Conservation (phyloP, 2,329 filamentous ascomycete genomes). For the Talaromyces sp. region DNA sequence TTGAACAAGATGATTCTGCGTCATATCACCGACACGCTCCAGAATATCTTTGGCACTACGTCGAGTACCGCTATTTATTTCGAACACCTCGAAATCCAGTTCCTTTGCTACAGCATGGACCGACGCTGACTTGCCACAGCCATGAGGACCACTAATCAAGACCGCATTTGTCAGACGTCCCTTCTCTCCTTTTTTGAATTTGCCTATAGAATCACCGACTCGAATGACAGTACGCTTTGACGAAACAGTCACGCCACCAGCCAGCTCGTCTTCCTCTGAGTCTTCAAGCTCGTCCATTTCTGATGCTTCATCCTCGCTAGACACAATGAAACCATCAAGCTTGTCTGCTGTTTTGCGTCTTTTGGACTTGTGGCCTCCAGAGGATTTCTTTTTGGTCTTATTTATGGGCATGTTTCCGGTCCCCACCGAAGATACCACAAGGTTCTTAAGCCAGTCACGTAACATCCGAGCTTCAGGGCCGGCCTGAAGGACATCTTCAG, state of each 20-base stretch:
- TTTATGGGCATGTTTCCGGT: constrained; percentile 45
- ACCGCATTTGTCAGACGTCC: constrained; percentile 64
- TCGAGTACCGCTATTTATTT: constrained; percentile 79
- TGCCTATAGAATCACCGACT: constrained; percentile 32
- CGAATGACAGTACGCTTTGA: constrained; percentile 39
- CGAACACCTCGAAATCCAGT: constrained; percentile 87
- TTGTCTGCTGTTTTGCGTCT: constrained; percentile 65
- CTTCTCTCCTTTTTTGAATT: constrained; percentile 41
- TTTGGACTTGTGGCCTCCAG: constrained; percentile 43
- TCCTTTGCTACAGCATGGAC: constrained; percentile 91
- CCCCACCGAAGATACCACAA: constrained; percentile 73
- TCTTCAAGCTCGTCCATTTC: constrained; percentile 66
- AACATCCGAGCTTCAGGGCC: constrained; percentile 66
- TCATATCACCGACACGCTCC: constrained; percentile 95
- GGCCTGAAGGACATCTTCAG: constrained; percentile 68
- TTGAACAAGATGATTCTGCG: constrained; percentile 79
- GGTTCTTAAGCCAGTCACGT: constrained; percentile 71
- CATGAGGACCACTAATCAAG: constrained; percentile 82
- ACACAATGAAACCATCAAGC: constrained; percentile 73
- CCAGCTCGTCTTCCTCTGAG: constrained; percentile 46
- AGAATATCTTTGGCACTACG: constrained; percentile 84
- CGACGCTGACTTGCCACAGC: constrained; percentile 88
- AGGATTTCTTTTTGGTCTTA: constrained; percentile 22
- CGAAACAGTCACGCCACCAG: constrained; percentile 35
- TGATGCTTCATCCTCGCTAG: constrained; percentile 67